phyloP scores from a whole-genome alignment of 768 basidiomycete genomes.

The Hypholoma sublateritium region DNA sequence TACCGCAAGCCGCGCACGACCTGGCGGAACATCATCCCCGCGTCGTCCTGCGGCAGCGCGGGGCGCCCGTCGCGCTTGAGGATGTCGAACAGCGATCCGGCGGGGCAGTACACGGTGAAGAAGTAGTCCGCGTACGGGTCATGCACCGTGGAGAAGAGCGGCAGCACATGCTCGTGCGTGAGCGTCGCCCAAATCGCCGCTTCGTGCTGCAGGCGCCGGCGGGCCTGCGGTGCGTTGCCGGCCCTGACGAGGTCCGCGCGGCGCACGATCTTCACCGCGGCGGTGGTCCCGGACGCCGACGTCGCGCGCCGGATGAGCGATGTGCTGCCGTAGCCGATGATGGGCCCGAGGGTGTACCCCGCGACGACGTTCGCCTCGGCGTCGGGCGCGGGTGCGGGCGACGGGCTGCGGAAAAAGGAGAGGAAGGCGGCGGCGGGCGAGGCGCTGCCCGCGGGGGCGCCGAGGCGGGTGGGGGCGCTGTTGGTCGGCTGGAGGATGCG shows the following conservation, averaged over 20 bases:
- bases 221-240: slow-evolving; percentile 43
- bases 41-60: slow-evolving; percentile 74
- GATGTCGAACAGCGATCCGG: slow-evolving; percentile 83
- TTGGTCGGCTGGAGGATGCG: not conserved
- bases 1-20: slow-evolving; percentile 81
- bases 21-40: slow-evolving; percentile 84
- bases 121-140: slow-evolving; percentile 71
- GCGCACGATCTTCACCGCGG: slow-evolving; percentile 84
- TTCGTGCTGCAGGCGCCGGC: slow-evolving; percentile 68
- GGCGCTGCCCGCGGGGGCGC: slow-evolving; percentile 8
- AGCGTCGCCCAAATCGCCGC: slow-evolving; percentile 71
- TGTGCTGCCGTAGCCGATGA: slow-evolving; percentile 81
- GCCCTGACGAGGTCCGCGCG: slow-evolving; percentile 56
- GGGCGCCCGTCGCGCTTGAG: slow-evolving; percentile 69
- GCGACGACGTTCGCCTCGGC: slow-evolving; percentile 66
- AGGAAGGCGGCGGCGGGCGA: slow-evolving; percentile 80
- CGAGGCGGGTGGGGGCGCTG: not conserved
- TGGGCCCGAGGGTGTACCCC: slow-evolving; percentile 72
- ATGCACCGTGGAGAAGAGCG: slow-evolving; percentile 68
- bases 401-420: slow-evolving; percentile 54
- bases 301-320: slow-evolving; percentile 75
- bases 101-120: slow-evolving; percentile 81
- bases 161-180: slow-evolving; percentile 84
- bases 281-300: slow-evolving; percentile 59
- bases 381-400: slow-evolving; percentile 46